Evolutionary conservation across 2,329 filamentous ascomycete species (phyloP).

Genomic region (Aspergillus fijiensis): DNA sequence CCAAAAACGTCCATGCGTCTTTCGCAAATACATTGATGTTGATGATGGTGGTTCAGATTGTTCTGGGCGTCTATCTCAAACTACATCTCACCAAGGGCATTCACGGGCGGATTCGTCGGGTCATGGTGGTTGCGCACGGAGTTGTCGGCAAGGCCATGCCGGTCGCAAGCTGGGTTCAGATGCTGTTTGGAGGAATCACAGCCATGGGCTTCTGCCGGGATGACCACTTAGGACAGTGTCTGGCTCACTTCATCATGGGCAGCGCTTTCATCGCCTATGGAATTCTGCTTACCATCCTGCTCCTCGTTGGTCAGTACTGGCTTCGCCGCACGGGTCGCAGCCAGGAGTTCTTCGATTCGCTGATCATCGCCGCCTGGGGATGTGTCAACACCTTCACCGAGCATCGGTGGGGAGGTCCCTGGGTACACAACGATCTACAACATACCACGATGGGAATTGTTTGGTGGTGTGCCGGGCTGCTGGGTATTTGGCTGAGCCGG

Average conservation of each 20-base stretch:
- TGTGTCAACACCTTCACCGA: conserved; percentile 98
- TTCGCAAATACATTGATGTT: conserved; percentile 82
- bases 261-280: conserved; percentile 94
- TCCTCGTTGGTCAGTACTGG: conserved; percentile 87
- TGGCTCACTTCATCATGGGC: conserved; percentile 98
- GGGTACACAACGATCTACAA: conserved; percentile 93
- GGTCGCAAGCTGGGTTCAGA: conserved; percentile 83
- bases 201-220: conserved; percentile 87
- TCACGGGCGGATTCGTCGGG: conserved; percentile 71
- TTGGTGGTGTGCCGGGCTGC: conserved; percentile 92
- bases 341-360: conserved; percentile 94
- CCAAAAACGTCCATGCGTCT: conserved; percentile 73
- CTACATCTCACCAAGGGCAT: conserved; percentile 84
- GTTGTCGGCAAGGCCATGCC: conserved; percentile 86
- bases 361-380: conserved; percentile 90
- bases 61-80: conserved; percentile 81
- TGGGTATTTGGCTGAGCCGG: conserved; percentile 87
- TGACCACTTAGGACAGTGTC: conserved; percentile 87
- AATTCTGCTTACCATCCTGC: conserved; percentile 78
- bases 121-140: conserved; percentile 72
- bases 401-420: conserved; percentile 84
- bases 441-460: conserved; percentile 99
- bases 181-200: conserved; percentile 94
- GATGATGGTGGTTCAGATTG: conserved; percentile 72
- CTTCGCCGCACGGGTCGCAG: conserved; percentile 77